Percentiles rank a stretch among this genome's conserved stretches.
Conservation (phyloP, 2,329 filamentous ascomycete species). For the Xylaria sp. region DNA sequence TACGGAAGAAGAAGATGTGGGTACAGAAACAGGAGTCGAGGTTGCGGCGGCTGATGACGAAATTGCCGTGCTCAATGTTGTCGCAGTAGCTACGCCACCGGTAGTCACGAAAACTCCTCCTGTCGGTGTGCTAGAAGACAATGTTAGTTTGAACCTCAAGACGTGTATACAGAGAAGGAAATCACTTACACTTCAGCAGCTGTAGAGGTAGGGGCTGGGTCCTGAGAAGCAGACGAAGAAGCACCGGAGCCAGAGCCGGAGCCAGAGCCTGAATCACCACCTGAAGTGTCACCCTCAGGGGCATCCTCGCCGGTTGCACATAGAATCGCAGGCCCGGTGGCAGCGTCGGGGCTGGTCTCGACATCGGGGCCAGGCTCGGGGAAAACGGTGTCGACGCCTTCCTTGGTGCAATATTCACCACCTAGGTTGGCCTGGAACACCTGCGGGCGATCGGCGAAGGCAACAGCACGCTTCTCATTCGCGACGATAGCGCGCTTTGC, state of each 20-base stretch:
- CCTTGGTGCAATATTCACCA: constrained; percentile 63
- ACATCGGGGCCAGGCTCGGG: constrained; percentile 68
- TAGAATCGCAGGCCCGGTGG: constrained; percentile 46
- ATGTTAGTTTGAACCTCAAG: constrained; percentile 32
- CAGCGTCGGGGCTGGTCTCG: constrained; percentile 42
- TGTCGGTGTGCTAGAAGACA: constrained; percentile 39
- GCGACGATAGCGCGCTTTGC: constrained; percentile 33
- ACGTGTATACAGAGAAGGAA: constrained; percentile 29
- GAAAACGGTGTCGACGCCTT: constrained; percentile 69
- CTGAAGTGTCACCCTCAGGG: constrained; percentile 21
- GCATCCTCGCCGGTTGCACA: constrained; percentile 35
- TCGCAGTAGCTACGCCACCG: constrained; percentile 34
- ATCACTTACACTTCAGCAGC: constrained; percentile 35
- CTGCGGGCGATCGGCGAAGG: constrained; percentile 64
- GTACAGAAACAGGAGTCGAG: constrained; percentile 18
- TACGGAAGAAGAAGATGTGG: constrained; percentile 29
- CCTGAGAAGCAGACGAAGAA: constrained; percentile 27
- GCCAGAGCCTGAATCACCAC: constrained; percentile 36
- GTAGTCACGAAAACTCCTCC: constrained; percentile 53
- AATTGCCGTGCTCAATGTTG: constrained; percentile 32
- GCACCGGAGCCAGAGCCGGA: constrained; percentile 39
- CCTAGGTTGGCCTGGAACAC: constrained; percentile 75
- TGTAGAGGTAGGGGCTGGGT: constrained; percentile 25
- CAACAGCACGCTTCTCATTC: constrained; percentile 41
- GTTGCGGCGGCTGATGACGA: constrained; percentile 13